These are phyloP conservation scores for Pythium apleroticum DNA, from an alignment of 352 stramenopile genomes.

Conservation along the genomic window DNA sequence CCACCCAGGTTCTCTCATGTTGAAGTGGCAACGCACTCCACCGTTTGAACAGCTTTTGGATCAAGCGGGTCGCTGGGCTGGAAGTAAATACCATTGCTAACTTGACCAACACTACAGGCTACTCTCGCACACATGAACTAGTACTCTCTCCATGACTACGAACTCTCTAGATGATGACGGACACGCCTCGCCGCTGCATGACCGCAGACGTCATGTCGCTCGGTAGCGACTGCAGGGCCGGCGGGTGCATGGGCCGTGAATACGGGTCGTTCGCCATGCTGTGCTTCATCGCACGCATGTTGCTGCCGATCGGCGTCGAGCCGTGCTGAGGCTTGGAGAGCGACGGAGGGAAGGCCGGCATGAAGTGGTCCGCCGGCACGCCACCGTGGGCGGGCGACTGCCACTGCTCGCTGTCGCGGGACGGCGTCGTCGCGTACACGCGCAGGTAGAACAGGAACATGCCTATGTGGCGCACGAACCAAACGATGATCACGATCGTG, in stretches of 20 bases:
- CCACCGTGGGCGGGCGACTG: constrained; percentile 4
- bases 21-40: not conserved
- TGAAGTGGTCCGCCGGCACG: constrained; percentile 15
- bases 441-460: constrained; percentile 59
- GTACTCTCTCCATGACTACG: not conserved
- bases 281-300: constrained; percentile 4
- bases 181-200: constrained; percentile 16
- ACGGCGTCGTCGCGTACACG: constrained; percentile 42
- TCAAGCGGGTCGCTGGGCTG: not conserved
- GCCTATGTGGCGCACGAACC: constrained; percentile 58
- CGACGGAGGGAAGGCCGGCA: constrained; percentile 5
- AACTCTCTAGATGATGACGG: constrained; percentile 7
- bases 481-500: constrained; percentile 52
- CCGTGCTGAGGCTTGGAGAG: constrained; percentile 3
- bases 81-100: not conserved
- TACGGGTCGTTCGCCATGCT: constrained; percentile 1
- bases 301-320: not conserved
- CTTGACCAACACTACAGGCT: not conserved
- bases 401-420: constrained; percentile 32
- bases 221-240: constrained; percentile 1
- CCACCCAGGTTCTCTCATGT: not conserved
- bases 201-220: constrained; percentile 9
- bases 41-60: not conserved
- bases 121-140: not conserved
- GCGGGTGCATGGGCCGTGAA: not conserved